Evolutionary conservation across 2,329 filamentous ascomycete species (phyloP).

Genomic region (Colletotrichum agaves): DNA sequence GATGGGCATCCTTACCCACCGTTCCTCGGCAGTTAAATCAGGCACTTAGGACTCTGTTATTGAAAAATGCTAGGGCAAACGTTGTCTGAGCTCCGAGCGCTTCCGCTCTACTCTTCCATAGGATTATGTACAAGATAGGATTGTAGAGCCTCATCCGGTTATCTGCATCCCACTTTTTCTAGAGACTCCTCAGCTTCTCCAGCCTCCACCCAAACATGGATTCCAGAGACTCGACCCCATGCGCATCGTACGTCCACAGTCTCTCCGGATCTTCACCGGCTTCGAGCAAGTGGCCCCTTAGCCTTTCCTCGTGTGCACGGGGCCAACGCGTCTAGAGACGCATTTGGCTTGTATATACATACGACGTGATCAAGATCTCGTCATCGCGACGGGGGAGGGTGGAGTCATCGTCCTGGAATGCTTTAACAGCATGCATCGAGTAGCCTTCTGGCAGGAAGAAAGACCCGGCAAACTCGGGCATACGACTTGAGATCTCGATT

Average conservation of each 20-base stretch:
- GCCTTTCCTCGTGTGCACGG: slow-evolving; percentile 47
- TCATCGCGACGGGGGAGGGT: slow-evolving; percentile 54
- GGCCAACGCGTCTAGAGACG: slow-evolving; percentile 41
- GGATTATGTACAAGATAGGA: slow-evolving; percentile 31
- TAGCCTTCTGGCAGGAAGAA: slow-evolving; percentile 37
- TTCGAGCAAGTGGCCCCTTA: slow-evolving; percentile 40
- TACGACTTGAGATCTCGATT: slow-evolving; percentile 48
- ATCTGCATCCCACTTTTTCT: slow-evolving; percentile 43
- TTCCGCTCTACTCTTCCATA: too few species aligned
- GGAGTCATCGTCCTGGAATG: slow-evolving; percentile 43
- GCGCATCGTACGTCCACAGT: slow-evolving; percentile 45
- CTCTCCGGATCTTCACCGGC: slow-evolving; percentile 39
- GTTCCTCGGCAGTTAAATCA: background rate
- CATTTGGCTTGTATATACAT: slow-evolving; percentile 43
- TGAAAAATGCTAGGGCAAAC: background rate
- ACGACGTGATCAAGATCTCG: slow-evolving; percentile 44
- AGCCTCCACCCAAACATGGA: slow-evolving; percentile 43
- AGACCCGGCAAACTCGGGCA: slow-evolving; percentile 41
- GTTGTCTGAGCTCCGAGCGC: too few species aligned
- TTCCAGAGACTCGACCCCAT: slow-evolving; percentile 44
- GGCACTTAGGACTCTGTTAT: background rate
- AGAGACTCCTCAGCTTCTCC: slow-evolving; percentile 41
- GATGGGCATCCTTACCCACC: too few species aligned
- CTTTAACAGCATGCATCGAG: slow-evolving; percentile 48
- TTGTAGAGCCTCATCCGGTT: slow-evolving; percentile 43